Conservation (phyloP, 164 flowering plant species). For the Tetracentron sinense region DNA sequence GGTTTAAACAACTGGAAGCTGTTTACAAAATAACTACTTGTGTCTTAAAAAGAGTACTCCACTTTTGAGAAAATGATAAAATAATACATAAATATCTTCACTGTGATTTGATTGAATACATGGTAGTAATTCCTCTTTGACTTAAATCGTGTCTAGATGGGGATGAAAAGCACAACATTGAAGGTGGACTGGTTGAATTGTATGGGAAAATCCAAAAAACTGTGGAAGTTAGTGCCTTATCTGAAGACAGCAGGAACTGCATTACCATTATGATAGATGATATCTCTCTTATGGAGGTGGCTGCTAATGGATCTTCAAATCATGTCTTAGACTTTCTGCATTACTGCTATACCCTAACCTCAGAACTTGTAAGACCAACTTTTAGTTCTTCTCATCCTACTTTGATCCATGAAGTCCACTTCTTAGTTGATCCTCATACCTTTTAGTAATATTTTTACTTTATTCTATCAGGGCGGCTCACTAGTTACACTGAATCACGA, state of each 20-base stretch:
- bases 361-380: conserved; percentile 56
- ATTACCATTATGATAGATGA: conserved; percentile 76
- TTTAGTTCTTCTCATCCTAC: neutral
- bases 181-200: conserved; percentile 45
- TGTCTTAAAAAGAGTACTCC: no score
- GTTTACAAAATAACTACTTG: no score
- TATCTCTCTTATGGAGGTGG: conserved; percentile 79
- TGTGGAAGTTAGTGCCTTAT: conserved; percentile 29
- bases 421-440: neutral
- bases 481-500: conserved; percentile 61
- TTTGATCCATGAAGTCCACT: neutral
- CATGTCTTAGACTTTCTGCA: conserved; percentile 74
- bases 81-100: neutral
- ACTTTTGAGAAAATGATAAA: no score
- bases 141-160: conserved; percentile 30
- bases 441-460: neutral
- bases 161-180: conserved; percentile 24
- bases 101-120: neutral
- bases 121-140: conserved; percentile 4
- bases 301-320: conserved; percentile 54
- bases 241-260: conserved; percentile 23
- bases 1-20: no score
- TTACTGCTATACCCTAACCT: conserved; percentile 75
- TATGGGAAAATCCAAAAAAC: conserved; percentile 57
- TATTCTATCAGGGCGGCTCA: conserved; percentile 54